These are phyloP conservation scores for Penicillium coffeae DNA, from an alignment of 495 filamentous ascomycete species.

Conservation along the genomic window DNA sequence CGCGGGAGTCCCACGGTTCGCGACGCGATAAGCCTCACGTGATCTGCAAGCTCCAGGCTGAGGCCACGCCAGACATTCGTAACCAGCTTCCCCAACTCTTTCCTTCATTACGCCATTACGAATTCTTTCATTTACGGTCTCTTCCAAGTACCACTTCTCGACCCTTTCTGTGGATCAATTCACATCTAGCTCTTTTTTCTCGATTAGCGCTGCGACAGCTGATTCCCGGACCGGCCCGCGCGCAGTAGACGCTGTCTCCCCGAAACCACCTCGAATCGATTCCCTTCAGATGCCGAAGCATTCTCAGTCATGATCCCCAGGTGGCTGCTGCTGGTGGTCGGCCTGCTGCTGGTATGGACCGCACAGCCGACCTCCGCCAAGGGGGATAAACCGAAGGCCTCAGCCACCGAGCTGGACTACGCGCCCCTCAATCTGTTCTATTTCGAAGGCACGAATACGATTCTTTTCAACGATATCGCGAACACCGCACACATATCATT, in stretches of 20 bases:
- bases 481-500: slow-evolving; percentile 65
- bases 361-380: slow-evolving; percentile 42
- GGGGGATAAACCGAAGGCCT: slow-evolving; percentile 46
- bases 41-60: slow-evolving; percentile 25
- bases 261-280: slow-evolving; percentile 1
- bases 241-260: slow-evolving; percentile 4
- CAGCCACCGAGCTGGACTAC: slow-evolving; percentile 55
- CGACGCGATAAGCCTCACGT: slow-evolving; percentile 30
- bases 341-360: slow-evolving; percentile 33
- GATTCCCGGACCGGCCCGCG: slow-evolving; percentile 22
- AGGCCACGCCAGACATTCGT: slow-evolving; percentile 27
- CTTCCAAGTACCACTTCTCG: neutral
- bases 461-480: slow-evolving; percentile 59
- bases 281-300: slow-evolving; percentile 32
- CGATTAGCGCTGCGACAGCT: too few relatives aligned
- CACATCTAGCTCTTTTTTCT: too few relatives aligned
- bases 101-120: slow-evolving; percentile 7
- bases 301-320: slow-evolving; percentile 36
- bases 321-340: slow-evolving; percentile 38
- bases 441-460: slow-evolving; percentile 79
- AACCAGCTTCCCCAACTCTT: slow-evolving; percentile 12
- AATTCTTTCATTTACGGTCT: slow-evolving; percentile 4
- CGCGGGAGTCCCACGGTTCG: neutral
- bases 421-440: slow-evolving; percentile 67
- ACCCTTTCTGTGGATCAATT: too few relatives aligned